A percentile compares a stretch with the other conserved stretches of the same genome.
Evolutionary conservation across 805 yeast species (phyloP).

Genomic region (Candida mattraensis): DNA sequence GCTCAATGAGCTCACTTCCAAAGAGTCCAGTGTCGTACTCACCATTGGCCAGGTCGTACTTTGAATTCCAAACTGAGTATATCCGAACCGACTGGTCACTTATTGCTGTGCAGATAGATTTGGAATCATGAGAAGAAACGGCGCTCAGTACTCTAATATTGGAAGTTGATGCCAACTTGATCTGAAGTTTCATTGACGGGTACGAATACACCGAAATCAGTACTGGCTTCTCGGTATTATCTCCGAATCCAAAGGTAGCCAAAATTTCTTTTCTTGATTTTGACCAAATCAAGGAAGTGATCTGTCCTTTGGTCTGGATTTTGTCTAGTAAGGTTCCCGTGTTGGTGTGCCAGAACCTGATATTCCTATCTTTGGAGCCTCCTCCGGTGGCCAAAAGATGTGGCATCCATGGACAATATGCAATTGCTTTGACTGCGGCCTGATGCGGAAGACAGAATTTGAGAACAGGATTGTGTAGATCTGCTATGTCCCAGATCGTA

Average conservation of each 20-base stretch:
- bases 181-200: slow-evolving; percentile 55
- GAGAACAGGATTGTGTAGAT: slow-evolving; percentile 41
- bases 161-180: slow-evolving; percentile 49
- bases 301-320: slow-evolving; percentile 63
- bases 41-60: slow-evolving; percentile 35
- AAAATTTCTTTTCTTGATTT: slow-evolving; percentile 57
- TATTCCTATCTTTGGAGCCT: slow-evolving; percentile 77
- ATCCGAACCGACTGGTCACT: slow-evolving; percentile 79
- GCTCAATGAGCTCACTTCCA: slow-evolving; percentile 59
- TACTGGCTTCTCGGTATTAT: slow-evolving; percentile 42
- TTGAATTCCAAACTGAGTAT: slow-evolving; percentile 66
- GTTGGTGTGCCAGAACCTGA: slow-evolving; percentile 82
- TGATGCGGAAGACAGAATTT: slow-evolving; percentile 58
- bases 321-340: slow-evolving; percentile 70
- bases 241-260: slow-evolving; percentile 83
- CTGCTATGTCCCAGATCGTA: slow-evolving; percentile 67
- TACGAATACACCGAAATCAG: slow-evolving; percentile 64
- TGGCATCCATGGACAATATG: slow-evolving; percentile 89
- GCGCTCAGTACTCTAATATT: slow-evolving; percentile 66
- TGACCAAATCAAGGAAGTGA: slow-evolving; percentile 82
- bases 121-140: slow-evolving; percentile 61
- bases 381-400: slow-evolving; percentile 87
- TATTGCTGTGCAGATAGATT: slow-evolving; percentile 67
- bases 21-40: slow-evolving; percentile 41
- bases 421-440: slow-evolving; percentile 89